phyloP scores from a whole-genome alignment of 2,329 filamentous ascomycete species.

The Alternaria triticina region DNA sequence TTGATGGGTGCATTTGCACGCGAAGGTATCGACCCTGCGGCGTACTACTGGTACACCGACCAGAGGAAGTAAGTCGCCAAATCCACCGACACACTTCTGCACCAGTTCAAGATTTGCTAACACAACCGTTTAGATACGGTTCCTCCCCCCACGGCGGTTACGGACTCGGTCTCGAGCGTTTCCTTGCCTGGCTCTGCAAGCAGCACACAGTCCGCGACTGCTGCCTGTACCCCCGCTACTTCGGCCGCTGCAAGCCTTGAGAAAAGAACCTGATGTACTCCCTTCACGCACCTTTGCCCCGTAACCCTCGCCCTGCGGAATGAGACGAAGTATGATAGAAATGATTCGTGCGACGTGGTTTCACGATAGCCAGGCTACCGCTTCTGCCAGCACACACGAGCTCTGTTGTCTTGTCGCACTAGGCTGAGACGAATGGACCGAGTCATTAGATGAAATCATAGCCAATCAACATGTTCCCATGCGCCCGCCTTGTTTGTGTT shows the following conservation, averaged over 20 bases:
- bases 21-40: conserved; percentile 81
- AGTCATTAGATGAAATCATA: conserved; percentile 12
- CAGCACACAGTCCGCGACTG: conserved; percentile 71
- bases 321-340: conserved; percentile 11
- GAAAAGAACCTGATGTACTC: not conserved
- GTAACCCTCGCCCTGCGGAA: conserved; percentile 11
- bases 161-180: conserved; percentile 87
- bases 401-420: conserved; percentile 1
- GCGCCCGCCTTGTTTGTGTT: not conserved
- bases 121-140: conserved; percentile 69
- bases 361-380: not conserved
- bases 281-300: not conserved
- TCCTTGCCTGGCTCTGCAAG: conserved; percentile 71
- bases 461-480: not conserved
- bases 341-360: not conserved
- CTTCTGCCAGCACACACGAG: not conserved
- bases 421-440: conserved; percentile 1
- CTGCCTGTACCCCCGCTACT: conserved; percentile 81
- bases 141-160: conserved; percentile 92
- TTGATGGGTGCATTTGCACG: conserved; percentile 82
- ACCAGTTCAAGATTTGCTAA: conserved; percentile 18
- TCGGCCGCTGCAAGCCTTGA: conserved; percentile 80
- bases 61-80: conserved; percentile 80
- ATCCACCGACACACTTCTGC: not conserved
- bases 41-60: conserved; percentile 99